Evolutionary conservation across 306 rosid species (phyloP), one percentile per base, ranked within the genome.

Genomic region (Glycine latifolia): DNA sequence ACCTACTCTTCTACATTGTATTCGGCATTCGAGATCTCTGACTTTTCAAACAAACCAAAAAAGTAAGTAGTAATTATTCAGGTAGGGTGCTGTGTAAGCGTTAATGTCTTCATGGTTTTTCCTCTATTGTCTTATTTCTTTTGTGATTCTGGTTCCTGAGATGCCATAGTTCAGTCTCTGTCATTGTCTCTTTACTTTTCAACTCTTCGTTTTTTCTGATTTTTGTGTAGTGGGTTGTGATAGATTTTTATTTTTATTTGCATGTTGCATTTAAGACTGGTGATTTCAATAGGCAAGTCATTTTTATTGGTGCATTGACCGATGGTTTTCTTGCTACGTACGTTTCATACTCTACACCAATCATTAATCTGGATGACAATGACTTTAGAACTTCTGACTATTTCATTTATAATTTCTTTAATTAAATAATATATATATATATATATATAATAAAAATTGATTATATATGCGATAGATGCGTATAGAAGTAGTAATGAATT

Each of bases 301-400:
- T 96, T 73, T 93, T 96, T 78, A 92, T 96, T 74, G 99, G 99
- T 80, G 99, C 98, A 86, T 79, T 96, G 58, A 89, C 97, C 0
- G 97, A 96, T 89, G 99, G 97, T 67, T 92, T 96, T 89, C 89
- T 96, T 66, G 97, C 99, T 48, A 90, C 91, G 99, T 96, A 93
- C 43, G 97, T 87, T 61, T 31, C 39, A 37, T 41, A 5, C 46
- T 58, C 41, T 33, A 53, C 37, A 61, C 26, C 49, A 20, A 20
- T 20, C 20, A 20, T 20, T 20, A 20, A 20, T 20, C 20, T 20
- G 20, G 20, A 20, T 20, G 20, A 20, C 20, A 20, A 20, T 20
- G 20, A 20, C 0, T 20, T 20, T 20, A 20, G 20, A 0, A 20
- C 20, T 20, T 20, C 20, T 20, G 20, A 20, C 20, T 20, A 20